Percentiles rank a stretch among this genome's conserved stretches.
Conservation (phyloP, 2,329 filamentous ascomycete genomes). For the Rasamsonia emersonii region DNA sequence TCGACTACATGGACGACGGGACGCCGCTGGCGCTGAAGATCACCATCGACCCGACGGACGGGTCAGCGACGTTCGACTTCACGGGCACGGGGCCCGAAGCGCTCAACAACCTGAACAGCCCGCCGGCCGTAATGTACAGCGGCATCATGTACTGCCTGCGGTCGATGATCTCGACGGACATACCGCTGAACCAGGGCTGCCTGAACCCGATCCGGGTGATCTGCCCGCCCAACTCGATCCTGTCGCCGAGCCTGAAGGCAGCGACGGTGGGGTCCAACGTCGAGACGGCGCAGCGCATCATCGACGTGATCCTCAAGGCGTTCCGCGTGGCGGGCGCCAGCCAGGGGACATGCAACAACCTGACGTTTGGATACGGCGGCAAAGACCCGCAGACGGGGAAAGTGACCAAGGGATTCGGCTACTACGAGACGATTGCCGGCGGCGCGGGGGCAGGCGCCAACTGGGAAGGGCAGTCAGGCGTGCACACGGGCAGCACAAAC, state of each 20-base stretch:
- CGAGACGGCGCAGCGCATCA: constrained; percentile 68
- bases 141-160: constrained; percentile 82
- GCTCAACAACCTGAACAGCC: constrained; percentile 72
- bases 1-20: constrained; percentile 83
- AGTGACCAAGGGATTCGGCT: constrained; percentile 66
- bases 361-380: constrained; percentile 75
- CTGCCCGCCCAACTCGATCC: constrained; percentile 57
- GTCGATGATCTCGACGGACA: constrained; percentile 70
- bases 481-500: constrained; percentile 84
- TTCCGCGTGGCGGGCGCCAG: constrained; percentile 71
- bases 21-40: constrained; percentile 67
- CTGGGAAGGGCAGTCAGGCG: constrained; percentile 68
- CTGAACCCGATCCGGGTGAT: constrained; percentile 71
- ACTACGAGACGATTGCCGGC: constrained; percentile 81
- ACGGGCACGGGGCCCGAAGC: constrained; percentile 70
- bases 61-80: constrained; percentile 72
- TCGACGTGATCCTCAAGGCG: constrained; percentile 72
- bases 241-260: constrained; percentile 66
- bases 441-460: constrained; percentile 66
- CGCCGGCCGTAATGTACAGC: constrained; percentile 70
- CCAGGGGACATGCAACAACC: constrained; percentile 76
- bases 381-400: constrained; percentile 49
- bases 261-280: constrained; percentile 81
- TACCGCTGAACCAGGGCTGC: constrained; percentile 81
- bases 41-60: constrained; percentile 63